phyloP scores from a whole-genome alignment of 2,329 filamentous ascomycete genomes.

The Karstenula rhodostoma region DNA sequence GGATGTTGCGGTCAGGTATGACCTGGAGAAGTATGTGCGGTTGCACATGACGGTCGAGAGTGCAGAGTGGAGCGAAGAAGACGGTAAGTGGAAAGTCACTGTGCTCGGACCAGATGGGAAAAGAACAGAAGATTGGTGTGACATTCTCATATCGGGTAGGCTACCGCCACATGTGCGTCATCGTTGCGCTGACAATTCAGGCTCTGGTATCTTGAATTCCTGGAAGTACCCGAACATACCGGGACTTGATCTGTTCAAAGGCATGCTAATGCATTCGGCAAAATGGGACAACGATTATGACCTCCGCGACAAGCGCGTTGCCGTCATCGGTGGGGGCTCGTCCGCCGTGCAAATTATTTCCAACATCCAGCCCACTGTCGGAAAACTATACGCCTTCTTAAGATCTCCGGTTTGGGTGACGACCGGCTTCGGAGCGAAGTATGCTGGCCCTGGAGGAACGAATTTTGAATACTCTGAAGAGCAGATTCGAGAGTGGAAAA shows the following conservation, averaged over 20 bases:
- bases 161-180: constrained; percentile 44
- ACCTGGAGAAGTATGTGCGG: neutral
- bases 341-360: constrained; percentile 50
- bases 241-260: constrained; percentile 18
- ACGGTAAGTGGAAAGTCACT: constrained; percentile 47
- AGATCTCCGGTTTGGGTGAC: constrained; percentile 56
- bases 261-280: constrained; percentile 19
- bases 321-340: constrained; percentile 8
- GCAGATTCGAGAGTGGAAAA: constrained; percentile 44
- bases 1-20: neutral
- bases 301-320: constrained; percentile 11
- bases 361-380: constrained; percentile 45
- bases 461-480: constrained; percentile 54
- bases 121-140: neutral
- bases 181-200: neutral
- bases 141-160: constrained; percentile 28
- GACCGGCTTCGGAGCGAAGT: constrained; percentile 54
- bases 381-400: constrained; percentile 48
- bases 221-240: constrained; percentile 40
- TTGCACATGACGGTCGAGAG: constrained; percentile 25
- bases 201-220: neutral
- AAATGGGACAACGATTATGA: constrained; percentile 16
- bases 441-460: constrained; percentile 53
- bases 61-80: constrained; percentile 44
- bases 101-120: constrained; percentile 35